phyloP scores from a whole-genome alignment of 441 rosid genomes.

The Croton setiger region DNA sequence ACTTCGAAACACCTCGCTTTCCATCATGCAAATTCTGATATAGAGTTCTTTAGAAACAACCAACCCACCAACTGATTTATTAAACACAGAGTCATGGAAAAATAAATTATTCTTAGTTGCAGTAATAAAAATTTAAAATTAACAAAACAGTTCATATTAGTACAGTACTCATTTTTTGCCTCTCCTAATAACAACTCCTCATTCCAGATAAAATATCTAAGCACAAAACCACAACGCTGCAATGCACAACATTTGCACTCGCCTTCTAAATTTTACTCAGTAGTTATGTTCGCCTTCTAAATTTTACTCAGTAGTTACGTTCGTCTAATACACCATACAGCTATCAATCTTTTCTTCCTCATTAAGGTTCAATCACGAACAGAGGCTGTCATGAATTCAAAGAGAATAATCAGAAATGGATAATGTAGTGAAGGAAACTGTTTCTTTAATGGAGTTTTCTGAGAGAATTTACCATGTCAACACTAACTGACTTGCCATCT shows the following conservation, averaged over 20 bases:
- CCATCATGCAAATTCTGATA: background rate
- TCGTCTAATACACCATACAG: background rate
- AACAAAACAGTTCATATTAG: background rate
- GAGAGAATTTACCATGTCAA: conserved; percentile 49
- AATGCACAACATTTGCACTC: conserved; percentile 14
- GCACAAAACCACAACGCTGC: conserved; percentile 24
- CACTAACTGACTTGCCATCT: conserved; percentile 69
- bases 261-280: too few species aligned
- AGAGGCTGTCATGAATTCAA: conserved; percentile 45
- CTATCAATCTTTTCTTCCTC: too few species aligned
- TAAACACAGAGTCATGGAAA: conserved; percentile 5
- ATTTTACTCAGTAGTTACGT: conserved; percentile 2
- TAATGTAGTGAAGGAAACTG: background rate
- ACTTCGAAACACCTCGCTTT: too few species aligned
- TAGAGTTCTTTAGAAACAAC: background rate
- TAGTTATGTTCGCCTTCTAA: conserved; percentile 20
- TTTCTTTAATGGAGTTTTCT: background rate
- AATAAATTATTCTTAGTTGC: background rate
- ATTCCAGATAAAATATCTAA: conserved; percentile 14
- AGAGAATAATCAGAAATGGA: background rate
- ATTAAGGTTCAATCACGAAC: conserved; percentile 62
- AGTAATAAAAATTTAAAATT: background rate
- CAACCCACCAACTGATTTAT: background rate
- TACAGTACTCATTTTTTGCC: background rate
- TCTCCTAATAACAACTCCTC: conserved; percentile 24